These are phyloP conservation scores for Phytophthora pisi DNA, from an alignment of 352 stramenopile genomes.

Conservation along the genomic window DNA sequence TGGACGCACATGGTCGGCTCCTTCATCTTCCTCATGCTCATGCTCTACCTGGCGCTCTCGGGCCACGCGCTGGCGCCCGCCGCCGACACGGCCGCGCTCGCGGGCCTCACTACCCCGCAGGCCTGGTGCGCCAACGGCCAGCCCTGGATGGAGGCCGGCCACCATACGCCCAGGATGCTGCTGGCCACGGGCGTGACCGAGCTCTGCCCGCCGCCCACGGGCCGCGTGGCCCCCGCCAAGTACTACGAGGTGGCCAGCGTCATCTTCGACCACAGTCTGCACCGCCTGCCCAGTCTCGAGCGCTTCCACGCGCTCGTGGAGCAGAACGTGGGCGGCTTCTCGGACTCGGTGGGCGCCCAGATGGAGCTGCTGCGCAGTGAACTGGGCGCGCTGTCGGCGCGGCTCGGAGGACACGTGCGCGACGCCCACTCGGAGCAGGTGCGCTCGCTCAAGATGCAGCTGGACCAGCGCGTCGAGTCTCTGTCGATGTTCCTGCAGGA, in stretches of 20 bases:
- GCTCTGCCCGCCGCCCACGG: slow-evolving; percentile 45
- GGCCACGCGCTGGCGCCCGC: slow-evolving; percentile 44
- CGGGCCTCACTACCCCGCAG: slow-evolving; percentile 22
- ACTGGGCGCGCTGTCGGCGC: slow-evolving; percentile 58
- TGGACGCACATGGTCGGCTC: slow-evolving; percentile 89
- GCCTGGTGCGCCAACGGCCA: slow-evolving; percentile 38
- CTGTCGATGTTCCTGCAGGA: slow-evolving; percentile 76
- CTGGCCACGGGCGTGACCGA: slow-evolving; percentile 45
- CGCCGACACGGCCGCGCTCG: slow-evolving; percentile 14
- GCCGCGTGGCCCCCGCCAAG: slow-evolving; percentile 31
- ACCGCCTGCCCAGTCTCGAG: slow-evolving; percentile 83
- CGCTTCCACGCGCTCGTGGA: slow-evolving; percentile 80
- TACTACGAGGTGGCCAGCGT: slow-evolving; percentile 84
- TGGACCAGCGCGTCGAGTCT: slow-evolving; percentile 63
- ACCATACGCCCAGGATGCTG: slow-evolving; percentile 59
- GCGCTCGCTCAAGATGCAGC: slow-evolving; percentile 56
- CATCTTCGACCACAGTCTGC: slow-evolving; percentile 85
- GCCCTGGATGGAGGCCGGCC: slow-evolving; percentile 50
- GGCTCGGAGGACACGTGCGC: slow-evolving; percentile 46
- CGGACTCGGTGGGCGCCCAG: slow-evolving; percentile 64
- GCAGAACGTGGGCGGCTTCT: slow-evolving; percentile 73
- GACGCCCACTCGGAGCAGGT: slow-evolving; percentile 64
- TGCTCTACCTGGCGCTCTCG: slow-evolving; percentile 74
- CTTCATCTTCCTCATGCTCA: slow-evolving; percentile 84
- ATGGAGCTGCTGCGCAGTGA: slow-evolving; percentile 73